phyloP scores from a whole-genome alignment of 805 yeast species.

The Saccharomycopsis sp. region DNA sequence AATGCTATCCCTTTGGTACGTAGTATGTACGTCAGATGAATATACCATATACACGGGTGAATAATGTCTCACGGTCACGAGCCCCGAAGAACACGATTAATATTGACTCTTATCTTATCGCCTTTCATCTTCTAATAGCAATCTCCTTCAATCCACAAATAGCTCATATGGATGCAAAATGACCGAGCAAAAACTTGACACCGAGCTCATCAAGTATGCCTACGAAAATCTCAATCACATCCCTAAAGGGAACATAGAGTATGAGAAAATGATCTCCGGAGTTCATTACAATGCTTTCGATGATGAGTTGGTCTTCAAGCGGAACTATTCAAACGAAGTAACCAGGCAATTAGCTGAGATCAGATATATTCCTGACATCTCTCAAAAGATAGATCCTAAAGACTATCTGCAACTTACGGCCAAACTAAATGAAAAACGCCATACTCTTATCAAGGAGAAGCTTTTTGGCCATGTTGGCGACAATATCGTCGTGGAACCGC shows the following conservation, averaged over 20 bases:
- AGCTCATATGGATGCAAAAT: no score
- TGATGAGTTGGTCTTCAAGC: slow-evolving; percentile 25
- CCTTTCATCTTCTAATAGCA: no score
- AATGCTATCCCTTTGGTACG: no score
- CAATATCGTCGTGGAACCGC: slow-evolving; percentile 45
- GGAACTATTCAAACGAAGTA: slow-evolving; percentile 26
- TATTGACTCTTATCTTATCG: no score
- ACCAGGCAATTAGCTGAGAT: slow-evolving; percentile 27
- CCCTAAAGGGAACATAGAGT: slow-evolving; percentile 34
- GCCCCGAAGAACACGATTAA: no score
- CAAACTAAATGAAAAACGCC: neutral
- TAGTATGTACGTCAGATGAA: no score
- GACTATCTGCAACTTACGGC: neutral
- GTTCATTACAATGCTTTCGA: slow-evolving; percentile 35
- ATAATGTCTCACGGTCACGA: no score
- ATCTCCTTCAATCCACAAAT: neutral
- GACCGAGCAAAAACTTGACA: slow-evolving; percentile 22
- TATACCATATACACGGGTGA: no score
- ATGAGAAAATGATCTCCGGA: slow-evolving; percentile 52
- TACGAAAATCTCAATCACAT: slow-evolving; percentile 30
- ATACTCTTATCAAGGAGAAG: slow-evolving; percentile 23
- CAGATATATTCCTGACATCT: slow-evolving; percentile 24
- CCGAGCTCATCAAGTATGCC: slow-evolving; percentile 32
- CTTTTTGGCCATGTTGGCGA: slow-evolving; percentile 46
- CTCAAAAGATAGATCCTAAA: slow-evolving; percentile 25